Evolutionary conservation across 2,329 filamentous ascomycete genomes (phyloP).

Genomic region (Pestalotiopsis fici): DNA sequence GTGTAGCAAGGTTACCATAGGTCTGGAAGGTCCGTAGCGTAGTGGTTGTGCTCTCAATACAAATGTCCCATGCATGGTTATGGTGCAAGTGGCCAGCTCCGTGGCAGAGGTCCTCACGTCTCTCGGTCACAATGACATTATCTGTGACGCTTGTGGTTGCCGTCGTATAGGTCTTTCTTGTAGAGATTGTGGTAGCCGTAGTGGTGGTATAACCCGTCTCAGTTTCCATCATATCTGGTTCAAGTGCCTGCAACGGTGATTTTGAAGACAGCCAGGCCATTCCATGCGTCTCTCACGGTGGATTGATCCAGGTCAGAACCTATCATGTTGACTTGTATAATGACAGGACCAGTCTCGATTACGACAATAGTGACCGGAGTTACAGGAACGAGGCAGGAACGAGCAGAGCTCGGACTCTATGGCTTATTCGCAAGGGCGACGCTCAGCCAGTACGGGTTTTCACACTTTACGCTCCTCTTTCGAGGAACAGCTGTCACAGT

Average conservation of each 20-base stretch:
- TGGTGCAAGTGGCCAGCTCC: neutral
- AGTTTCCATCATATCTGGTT: neutral
- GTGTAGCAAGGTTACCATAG: neutral
- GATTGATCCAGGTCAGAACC: neutral
- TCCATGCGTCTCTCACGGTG: neutral
- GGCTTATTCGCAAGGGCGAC: neutral
- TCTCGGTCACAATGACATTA: neutral
- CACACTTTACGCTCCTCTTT: neutral
- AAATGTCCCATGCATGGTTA: neutral
- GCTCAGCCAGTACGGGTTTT: neutral
- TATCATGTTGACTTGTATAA: neutral
- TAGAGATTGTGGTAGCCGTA: neutral
- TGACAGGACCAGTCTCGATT: neutral
- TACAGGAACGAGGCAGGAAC: neutral
- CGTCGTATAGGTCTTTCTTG: neutral
- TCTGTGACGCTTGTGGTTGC: constrained; percentile 1
- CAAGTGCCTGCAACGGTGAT: neutral
- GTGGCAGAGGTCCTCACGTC: neutral
- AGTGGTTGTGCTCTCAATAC: neutral
- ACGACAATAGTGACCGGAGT: neutral
- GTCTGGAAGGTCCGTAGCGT: neutral
- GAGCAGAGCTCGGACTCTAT: neutral
- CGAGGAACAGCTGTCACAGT: neutral
- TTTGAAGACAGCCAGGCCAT: neutral
- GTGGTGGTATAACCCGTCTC: neutral